A percentile compares a stretch with the other conserved stretches of the same genome.
These are phyloP conservation scores for Globisporangium solare DNA, from an alignment of 352 stramenopile genomes.

Conservation along the genomic window DNA sequence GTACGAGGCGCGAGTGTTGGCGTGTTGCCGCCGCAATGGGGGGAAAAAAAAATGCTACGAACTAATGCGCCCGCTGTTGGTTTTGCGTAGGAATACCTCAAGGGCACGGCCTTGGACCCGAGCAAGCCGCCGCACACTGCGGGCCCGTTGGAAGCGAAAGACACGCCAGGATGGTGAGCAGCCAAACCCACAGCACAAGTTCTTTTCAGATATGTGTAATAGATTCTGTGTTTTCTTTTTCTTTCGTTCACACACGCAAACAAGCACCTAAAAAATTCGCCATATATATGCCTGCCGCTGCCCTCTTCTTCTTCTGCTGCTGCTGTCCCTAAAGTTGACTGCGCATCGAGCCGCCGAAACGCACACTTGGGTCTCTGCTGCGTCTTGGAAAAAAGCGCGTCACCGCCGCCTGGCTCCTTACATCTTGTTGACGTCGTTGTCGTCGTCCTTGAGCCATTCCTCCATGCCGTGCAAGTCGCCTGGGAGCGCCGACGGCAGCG, in stretches of 20 bases:
- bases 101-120: conserved; percentile 59
- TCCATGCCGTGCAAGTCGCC: conserved; percentile 76
- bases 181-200: neutral
- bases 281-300: neutral
- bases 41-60: neutral
- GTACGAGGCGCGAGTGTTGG: conserved; percentile 11
- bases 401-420: neutral
- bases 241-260: too few relatives aligned
- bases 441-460: conserved; percentile 69
- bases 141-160: conserved; percentile 63
- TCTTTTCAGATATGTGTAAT: conserved; percentile 17
- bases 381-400: neutral
- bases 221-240: conserved; percentile 3
- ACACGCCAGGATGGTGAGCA: conserved; percentile 61
- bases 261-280: neutral
- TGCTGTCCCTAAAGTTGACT: neutral
- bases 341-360: neutral
- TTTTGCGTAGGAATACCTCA: conserved; percentile 48
- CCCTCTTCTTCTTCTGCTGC: neutral
- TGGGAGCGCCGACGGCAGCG: conserved; percentile 45
- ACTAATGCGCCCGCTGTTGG: too few relatives aligned
- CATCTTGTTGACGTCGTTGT: conserved; percentile 8
- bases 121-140: conserved; percentile 44
- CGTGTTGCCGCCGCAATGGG: too few relatives aligned
- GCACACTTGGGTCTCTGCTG: conserved; percentile 1